Base-by-base conservation (phyloP, 2,329 filamentous ascomycete genomes). In the Exophiala mesophila region DNA sequence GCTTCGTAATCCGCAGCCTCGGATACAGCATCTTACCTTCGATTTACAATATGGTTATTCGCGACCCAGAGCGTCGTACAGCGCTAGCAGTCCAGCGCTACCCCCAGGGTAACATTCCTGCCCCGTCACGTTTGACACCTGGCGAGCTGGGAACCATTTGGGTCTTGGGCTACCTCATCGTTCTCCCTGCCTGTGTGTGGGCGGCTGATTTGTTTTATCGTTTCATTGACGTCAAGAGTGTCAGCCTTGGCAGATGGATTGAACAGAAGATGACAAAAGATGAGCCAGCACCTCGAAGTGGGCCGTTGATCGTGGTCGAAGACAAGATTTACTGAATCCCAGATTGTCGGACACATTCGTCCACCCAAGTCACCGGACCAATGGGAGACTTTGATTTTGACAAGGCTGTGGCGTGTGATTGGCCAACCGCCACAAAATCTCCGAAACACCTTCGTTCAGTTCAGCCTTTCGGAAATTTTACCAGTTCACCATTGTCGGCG, bases 1-100 rank as follows among this genome's bases (percentile, higher is more conserved):
- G 64, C 2, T 64, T 64, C 3, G 63, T 64, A 23, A 56, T 67
- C 3, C 63, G 66, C 39, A 61, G 58, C 1, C 49, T 67, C 16
- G 64, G 64, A 9, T 67, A 66, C 52, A 55, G 61, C 0, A 53
- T 67, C 19, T 13, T 37, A 20, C 35, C 35, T n/a, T 23, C n/a
- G 7, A 17, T 37, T 5, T 40, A 40, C 37, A 20, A 16, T 16
- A 19, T 40, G 7, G 24, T 31, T 10, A 40, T 40, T 17, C 4
- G 8, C 10, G 26, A 19, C 16, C 23, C 23, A 3, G 3, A 31
- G 6, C 37, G 37, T 10, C 15, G 37, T 4, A 5, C 13, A 7
- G 37, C 24, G n/a, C 26, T 40, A 5, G 8, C 24, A 4, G 23
- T 15, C 13, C 18, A 15, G 15, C 36, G 29, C 4, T 26, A 26